Base-by-base conservation (phyloP, 139 green algal genomes). In the Deuterostichococcus epilithicus region DNA sequence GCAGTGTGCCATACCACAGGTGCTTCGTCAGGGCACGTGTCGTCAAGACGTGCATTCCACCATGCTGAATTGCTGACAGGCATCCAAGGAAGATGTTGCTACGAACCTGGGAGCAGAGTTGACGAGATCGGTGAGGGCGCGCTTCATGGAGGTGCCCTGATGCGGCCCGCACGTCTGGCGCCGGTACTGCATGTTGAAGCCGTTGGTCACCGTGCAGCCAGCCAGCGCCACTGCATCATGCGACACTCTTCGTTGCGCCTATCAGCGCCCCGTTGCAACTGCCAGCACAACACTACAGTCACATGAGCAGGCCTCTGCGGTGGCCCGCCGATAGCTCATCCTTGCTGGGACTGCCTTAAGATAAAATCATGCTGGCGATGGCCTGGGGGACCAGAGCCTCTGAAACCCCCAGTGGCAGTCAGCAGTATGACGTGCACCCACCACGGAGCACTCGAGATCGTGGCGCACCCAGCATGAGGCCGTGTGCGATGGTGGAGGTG, bases 401-500 rank as follows among this genome's bases (percentile, higher is more conserved):
- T 52, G 42, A 8, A 52, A 52, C 42, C n/a, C n/a, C n/a, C n/a
- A n/a, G n/a, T n/a, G n/a, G n/a, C n/a, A n/a, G n/a, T n/a, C n/a
- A n/a, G n/a, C n/a, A n/a, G n/a, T n/a, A n/a, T n/a, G n/a, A n/a
- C n/a, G n/a, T n/a, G n/a, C n/a, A n/a, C n/a, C n/a, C n/a, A n/a
- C n/a, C n/a, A n/a, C n/a, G 42, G 8, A 13, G 8, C 42, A 52
- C 42, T 8, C 8, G 44, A 28, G 33, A 15, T 15, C 0, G 42
- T 20, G 15, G 58, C 75, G 68, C 58, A 86, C 82, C 30, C 20
- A 84, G 71, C 74, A 81, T 84, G 36, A 86, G 75, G 32, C 36
- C 69, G 73, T 86, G 83, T 5, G 74, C 75, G n/a, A 86, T 74
- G 66, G 77, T 81, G 34, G 78, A 84, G 35, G 80, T 86, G 13